Conservation (phyloP, 2,329 filamentous ascomycete genomes). For the Colletotrichum endophyticum region DNA sequence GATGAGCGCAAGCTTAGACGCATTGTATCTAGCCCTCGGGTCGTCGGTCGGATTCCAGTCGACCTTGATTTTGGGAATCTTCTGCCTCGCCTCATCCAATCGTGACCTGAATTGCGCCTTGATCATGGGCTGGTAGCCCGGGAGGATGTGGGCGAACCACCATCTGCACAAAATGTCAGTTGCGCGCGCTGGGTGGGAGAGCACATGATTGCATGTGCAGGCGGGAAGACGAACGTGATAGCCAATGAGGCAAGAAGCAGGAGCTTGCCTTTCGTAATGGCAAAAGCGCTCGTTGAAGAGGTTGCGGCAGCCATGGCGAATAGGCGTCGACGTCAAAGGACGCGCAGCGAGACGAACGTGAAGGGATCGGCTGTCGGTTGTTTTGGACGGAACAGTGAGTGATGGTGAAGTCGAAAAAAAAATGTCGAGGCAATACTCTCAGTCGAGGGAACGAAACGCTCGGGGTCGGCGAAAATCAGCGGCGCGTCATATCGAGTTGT, state of each 20-base stretch:
- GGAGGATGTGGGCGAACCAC: conserved; percentile 49
- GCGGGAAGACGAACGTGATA: conserved; percentile 39
- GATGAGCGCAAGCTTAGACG: conserved; percentile 56
- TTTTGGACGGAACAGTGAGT: neutral
- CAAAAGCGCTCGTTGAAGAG: conserved; percentile 24
- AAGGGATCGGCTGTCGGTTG: neutral
- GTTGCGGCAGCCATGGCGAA: conserved; percentile 19
- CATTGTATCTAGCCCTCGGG: conserved; percentile 44
- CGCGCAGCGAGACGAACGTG: neutral
- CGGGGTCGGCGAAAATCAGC: neutral
- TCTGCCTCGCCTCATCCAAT: conserved; percentile 43
- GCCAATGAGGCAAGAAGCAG: conserved; percentile 37
- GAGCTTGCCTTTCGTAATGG: conserved; percentile 39
- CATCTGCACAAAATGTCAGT: conserved; percentile 39
- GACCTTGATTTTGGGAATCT: conserved; percentile 43
- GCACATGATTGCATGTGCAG: neutral
- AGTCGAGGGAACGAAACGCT: neutral
- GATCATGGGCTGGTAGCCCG: conserved; percentile 48
- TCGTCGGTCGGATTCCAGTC: conserved; percentile 39
- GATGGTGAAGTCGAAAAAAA: neutral
- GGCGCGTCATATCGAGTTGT: conserved; percentile 2
- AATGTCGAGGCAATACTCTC: neutral
- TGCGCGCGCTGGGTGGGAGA: neutral
- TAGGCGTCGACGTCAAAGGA: neutral
- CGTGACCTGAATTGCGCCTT: conserved; percentile 39